Base-by-base conservation (phyloP, 352 stramenopile species). In the Synura sp. region DNA sequence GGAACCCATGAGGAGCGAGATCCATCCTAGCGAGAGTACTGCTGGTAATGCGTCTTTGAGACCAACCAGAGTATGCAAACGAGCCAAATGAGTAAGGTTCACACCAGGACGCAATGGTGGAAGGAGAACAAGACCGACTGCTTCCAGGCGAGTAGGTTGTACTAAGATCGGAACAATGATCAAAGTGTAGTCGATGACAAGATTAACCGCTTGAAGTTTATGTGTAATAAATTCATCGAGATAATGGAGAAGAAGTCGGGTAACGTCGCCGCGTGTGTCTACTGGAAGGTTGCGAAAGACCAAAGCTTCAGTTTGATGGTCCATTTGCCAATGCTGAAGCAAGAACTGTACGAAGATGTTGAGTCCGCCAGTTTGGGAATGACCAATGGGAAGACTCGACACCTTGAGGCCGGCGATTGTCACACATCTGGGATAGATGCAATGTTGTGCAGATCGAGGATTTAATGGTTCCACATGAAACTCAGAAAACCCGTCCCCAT, bases 131-230 rank as follows among this genome's bases (percentile, higher is more conserved):
- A 63, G 49, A 63, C 49, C 49, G 49, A 63, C 49, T 29, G 49
- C 49, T 63, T 63, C 49, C 49, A 63, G 49, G 29, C 49, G 49
- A 63, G 49, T 63, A 22, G 49, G 49, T 63, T 63, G 49, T 63
- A 63, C 49, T 63, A 63, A 63, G 49, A 63, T 63, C 49, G 49
- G 49, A 22, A 63, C 49, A 63, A 63, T 63, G 49, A 63, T 63
- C 49, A 63, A 63, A 63, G 49, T 63, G 49, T 63, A 63, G 49
- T 63, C 49, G 49, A 63, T 63, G 49, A 22, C 49, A 63, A 63
- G 49, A 63, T 63, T 63, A 63, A 63, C 49, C 49, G 49, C 49
- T 63, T 63, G 49, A 63, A 63, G 49, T 63, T 63, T 63, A 63
- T 63, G 49, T 12, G 49, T 63, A 63, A 63, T 63, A 63, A 63